phyloP scores from a whole-genome alignment of 106 monocot genomes.

The Posidonia australis region DNA sequence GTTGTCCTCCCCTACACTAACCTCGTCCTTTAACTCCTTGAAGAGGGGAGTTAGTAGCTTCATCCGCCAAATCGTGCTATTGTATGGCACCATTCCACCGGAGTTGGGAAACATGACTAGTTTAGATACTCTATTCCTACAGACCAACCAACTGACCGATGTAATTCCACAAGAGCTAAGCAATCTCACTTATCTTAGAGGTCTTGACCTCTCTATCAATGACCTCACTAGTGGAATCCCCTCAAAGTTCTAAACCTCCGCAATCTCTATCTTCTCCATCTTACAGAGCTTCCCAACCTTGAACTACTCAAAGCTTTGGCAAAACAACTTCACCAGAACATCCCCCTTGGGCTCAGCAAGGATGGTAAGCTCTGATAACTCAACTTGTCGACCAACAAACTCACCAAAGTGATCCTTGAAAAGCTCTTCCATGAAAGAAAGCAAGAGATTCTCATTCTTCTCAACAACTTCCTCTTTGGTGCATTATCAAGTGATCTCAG shows the following conservation, averaged over 20 bases:
- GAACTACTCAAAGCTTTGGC: slow-evolving; percentile 64
- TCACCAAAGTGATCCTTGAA: slow-evolving; percentile 41
- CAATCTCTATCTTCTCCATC: slow-evolving; percentile 34
- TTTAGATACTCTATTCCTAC: slow-evolving; percentile 59
- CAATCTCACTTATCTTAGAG: slow-evolving; percentile 24
- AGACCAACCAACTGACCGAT: slow-evolving; percentile 60
- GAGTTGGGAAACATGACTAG: slow-evolving; percentile 27
- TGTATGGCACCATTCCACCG: slow-evolving; percentile 29
- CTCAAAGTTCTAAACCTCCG: slow-evolving; percentile 28
- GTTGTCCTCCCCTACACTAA: too few relatives aligned
- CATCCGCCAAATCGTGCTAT: too few relatives aligned
- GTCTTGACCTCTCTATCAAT: slow-evolving; percentile 77
- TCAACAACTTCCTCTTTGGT: slow-evolving; percentile 60
- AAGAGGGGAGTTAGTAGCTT: too few relatives aligned
- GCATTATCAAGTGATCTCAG: slow-evolving; percentile 43
- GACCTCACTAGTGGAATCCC: slow-evolving; percentile 68
- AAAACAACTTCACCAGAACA: slow-evolving; percentile 78
- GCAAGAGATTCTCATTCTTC: slow-evolving; percentile 46
- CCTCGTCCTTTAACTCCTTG: too few relatives aligned
- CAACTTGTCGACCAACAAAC: slow-evolving; percentile 76
- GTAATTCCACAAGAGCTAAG: slow-evolving; percentile 25
- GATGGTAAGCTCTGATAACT: slow-evolving; percentile 43
- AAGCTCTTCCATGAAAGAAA: slow-evolving; percentile 25
- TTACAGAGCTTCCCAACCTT: slow-evolving; percentile 39
- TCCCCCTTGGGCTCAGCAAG: slow-evolving; percentile 43